Evolutionary conservation across 495 filamentous ascomycete species (phyloP).

Genomic region (Trichoderma reesei): DNA sequence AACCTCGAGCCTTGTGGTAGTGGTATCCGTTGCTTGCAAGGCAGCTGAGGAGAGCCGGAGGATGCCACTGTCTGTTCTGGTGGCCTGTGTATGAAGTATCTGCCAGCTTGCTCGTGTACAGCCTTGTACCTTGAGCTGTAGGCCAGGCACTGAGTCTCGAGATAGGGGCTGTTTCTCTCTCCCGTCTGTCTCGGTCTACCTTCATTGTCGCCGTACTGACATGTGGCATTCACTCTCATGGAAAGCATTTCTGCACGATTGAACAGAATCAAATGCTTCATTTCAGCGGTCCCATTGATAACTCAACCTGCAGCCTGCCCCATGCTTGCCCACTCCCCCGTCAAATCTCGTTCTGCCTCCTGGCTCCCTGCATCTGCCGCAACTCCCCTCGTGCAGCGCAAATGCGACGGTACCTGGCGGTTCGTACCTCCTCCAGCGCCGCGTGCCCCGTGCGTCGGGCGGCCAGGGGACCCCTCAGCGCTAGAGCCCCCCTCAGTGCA

Average conservation of each 20-base stretch:
- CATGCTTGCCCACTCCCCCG: background rate
- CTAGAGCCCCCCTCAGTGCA: background rate
- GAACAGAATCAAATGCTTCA: no score
- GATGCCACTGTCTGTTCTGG: no score
- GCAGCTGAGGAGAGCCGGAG: background rate
- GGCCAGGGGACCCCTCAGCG: background rate
- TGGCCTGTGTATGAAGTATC: no score
- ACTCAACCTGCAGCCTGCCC: background rate
- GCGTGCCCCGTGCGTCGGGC: background rate
- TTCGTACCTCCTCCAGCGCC: background rate
- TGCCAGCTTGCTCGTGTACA: no score
- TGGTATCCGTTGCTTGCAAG: background rate
- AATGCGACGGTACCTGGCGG: constrained; percentile 6
- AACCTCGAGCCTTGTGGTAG: background rate
- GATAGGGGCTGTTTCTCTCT: no score
- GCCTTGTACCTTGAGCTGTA: no score
- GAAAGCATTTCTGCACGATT: no score
- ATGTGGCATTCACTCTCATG: no score
- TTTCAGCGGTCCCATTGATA: background rate
- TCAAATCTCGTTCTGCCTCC: background rate
- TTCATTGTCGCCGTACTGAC: no score
- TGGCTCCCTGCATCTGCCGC: constrained; percentile 6
- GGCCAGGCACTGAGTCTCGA: no score
- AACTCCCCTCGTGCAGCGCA: constrained; percentile 1
- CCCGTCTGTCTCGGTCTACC: no score